These are phyloP conservation scores for Entonaema liquescens DNA, from an alignment of 495 filamentous ascomycete species.

Conservation along the genomic window DNA sequence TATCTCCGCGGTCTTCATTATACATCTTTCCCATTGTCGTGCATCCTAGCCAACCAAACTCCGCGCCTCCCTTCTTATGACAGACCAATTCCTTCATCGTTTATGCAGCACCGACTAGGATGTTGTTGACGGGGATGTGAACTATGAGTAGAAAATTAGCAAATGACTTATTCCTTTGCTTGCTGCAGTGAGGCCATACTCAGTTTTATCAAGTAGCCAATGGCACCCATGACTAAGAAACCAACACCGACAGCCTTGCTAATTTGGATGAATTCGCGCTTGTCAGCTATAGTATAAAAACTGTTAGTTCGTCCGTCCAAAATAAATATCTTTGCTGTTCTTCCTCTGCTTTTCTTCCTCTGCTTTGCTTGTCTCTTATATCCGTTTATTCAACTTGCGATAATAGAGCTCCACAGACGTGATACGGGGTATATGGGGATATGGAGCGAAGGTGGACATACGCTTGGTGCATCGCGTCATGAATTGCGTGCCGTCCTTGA, in stretches of 20 bases:
- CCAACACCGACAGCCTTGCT: slow-evolving; percentile 94
- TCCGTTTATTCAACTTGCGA: neutral
- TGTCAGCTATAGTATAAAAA: slow-evolving; percentile 62
- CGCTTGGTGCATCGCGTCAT: slow-evolving; percentile 85
- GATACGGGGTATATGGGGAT: neutral
- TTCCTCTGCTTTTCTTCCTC: neutral
- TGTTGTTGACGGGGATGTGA: slow-evolving; percentile 54
- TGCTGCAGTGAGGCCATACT: slow-evolving; percentile 61
- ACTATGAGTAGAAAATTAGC: slow-evolving; percentile 29
- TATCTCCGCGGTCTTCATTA: neutral
- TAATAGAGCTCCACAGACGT: neutral
- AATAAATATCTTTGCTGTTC: neutral
- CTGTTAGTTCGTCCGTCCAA: slow-evolving; percentile 34
- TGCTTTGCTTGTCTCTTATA: neutral
- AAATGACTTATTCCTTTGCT: slow-evolving; percentile 57
- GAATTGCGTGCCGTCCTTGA: slow-evolving; percentile 81
- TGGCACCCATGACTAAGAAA: slow-evolving; percentile 77
- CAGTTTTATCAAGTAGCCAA: slow-evolving; percentile 94
- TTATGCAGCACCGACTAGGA: slow-evolving; percentile 58
- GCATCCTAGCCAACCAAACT: neutral
- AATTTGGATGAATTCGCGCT: slow-evolving; percentile 91
- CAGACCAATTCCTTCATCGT: slow-evolving; percentile 1
- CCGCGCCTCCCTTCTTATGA: slow-evolving; percentile 4
- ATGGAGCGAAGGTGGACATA: slow-evolving; percentile 49
- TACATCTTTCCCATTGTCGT: slow-evolving; percentile 4